A percentile compares a stretch with the other conserved stretches of the same genome.
Evolutionary conservation across 2,329 filamentous ascomycete genomes (phyloP).

Genomic region (Coleophoma cylindrospora): DNA sequence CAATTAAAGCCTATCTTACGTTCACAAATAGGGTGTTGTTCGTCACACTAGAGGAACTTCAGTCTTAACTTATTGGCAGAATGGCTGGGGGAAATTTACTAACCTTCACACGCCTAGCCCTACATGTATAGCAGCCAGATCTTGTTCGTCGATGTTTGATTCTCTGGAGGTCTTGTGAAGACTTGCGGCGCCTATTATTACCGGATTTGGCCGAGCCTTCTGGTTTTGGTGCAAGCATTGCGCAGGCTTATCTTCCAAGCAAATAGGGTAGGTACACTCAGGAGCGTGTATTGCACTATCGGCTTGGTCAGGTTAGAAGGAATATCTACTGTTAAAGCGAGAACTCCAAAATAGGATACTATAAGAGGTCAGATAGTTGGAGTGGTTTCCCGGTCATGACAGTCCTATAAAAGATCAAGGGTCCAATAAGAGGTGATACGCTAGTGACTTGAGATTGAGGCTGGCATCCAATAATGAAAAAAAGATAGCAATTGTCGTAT

Average conservation of each 20-base stretch:
- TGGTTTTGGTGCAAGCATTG: conserved; percentile 21
- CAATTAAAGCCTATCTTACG: conserved; percentile 36
- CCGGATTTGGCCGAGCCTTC: not conserved
- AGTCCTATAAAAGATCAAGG: too few species aligned
- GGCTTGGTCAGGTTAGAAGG: conserved; percentile 4
- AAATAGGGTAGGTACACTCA: conserved; percentile 23
- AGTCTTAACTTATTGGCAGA: conserved; percentile 16
- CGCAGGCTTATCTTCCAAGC: conserved; percentile 21
- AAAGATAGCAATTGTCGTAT: too few species aligned
- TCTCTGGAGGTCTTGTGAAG: conserved; percentile 20
- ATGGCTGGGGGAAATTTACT: conserved; percentile 5
- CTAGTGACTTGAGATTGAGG: too few species aligned
- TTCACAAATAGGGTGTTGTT: conserved; percentile 81
- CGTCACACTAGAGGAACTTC: conserved; percentile 69
- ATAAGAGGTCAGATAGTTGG: too few species aligned
- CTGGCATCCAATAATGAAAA: too few species aligned
- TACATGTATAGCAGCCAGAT: conserved; percentile 91
- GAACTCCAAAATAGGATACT: too few species aligned
- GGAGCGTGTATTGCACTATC: conserved; percentile 21
- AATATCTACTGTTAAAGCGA: not conserved
- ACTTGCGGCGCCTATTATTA: conserved; percentile 20
- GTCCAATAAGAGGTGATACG: too few species aligned
- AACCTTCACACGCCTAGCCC: conserved; percentile 80
- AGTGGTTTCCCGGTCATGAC: too few species aligned
- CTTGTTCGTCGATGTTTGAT: conserved; percentile 91